Evolutionary conservation across 2,329 filamentous ascomycete species (phyloP).

Genomic region (Aspergillus sclerotialis): DNA sequence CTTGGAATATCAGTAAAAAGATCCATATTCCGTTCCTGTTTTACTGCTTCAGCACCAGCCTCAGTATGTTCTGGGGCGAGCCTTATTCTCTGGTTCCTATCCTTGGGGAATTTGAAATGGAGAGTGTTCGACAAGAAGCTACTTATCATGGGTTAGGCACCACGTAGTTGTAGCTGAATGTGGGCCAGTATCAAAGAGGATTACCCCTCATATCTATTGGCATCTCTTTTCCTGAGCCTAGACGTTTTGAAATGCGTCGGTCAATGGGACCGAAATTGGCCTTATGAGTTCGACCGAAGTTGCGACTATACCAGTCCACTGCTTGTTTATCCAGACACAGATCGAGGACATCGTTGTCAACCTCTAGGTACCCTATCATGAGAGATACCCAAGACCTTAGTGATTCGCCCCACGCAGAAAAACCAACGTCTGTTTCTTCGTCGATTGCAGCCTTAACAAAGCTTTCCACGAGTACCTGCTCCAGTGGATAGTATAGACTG

Average conservation of each 20-base stretch:
- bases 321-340: constrained; percentile 15
- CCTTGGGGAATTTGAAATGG: no score
- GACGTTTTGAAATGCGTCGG: constrained; percentile 18
- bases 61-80: no score
- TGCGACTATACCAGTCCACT: constrained; percentile 19
- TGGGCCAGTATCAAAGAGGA: no score
- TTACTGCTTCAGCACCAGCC: no score
- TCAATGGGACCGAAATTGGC: constrained; percentile 16
- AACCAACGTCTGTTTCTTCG: constrained; percentile 10
- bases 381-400: constrained; percentile 15
- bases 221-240: constrained; percentile 20
- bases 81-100: no score
- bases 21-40: no score
- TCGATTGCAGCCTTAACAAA: constrained; percentile 12
- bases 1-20: no score
- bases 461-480: constrained; percentile 5
- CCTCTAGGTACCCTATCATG: constrained; percentile 18
- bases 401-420: constrained; percentile 12
- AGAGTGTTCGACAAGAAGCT: no score
- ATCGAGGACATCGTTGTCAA: constrained; percentile 19
- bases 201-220: constrained; percentile 17
- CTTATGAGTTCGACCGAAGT: constrained; percentile 20
- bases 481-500: constrained; percentile 8
- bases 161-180: no score
- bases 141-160: no score